Conservation (phyloP, 1,284 basidiomycete species). For the Fomitopsis betulina region DNA sequence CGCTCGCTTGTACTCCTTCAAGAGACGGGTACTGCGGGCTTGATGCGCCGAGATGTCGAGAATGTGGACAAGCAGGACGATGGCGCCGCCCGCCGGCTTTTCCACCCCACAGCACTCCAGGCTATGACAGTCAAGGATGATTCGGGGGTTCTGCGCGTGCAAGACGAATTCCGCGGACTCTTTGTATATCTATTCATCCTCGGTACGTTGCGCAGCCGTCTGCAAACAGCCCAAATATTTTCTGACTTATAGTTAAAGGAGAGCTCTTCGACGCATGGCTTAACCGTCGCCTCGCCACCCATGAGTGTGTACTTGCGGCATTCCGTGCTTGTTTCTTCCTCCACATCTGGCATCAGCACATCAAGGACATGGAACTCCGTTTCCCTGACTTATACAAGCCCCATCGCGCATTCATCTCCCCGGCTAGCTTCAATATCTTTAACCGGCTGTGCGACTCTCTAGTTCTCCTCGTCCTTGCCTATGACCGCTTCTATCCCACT, state of each 20-base stretch:
- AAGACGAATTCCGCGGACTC: slow-evolving; percentile 16
- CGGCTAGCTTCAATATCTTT: slow-evolving; percentile 23
- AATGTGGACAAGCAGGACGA: slow-evolving; percentile 28
- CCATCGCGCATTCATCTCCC: slow-evolving; percentile 20
- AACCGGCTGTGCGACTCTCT: slow-evolving; percentile 23
- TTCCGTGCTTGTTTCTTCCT: slow-evolving; percentile 22
- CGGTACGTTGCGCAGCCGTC: slow-evolving; percentile 8
- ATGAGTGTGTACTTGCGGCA: slow-evolving; percentile 16
- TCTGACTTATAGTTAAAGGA: not conserved
- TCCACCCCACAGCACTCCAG: slow-evolving; percentile 13
- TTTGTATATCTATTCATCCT: slow-evolving; percentile 23
- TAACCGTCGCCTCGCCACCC: slow-evolving; percentile 11
- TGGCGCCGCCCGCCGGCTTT: slow-evolving; percentile 22
- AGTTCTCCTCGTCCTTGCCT: slow-evolving; percentile 14
- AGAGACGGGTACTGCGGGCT: slow-evolving; percentile 10
- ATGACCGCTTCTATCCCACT: slow-evolving; percentile 12
- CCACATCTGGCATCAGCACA: slow-evolving; percentile 17
- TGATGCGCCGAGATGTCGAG: slow-evolving; percentile 14
- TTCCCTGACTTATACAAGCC: not conserved
- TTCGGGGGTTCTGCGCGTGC: not conserved
- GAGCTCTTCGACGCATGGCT: not conserved
- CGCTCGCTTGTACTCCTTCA: slow-evolving; percentile 15
- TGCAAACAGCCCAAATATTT: too few species aligned
- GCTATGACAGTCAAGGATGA: slow-evolving; percentile 9
- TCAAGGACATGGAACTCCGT: slow-evolving; percentile 11